Evolutionary conservation across 2,329 filamentous ascomycete genomes (phyloP), one percentile per base, ranked within the genome.

Genomic region (Ophiostoma quercus): DNA sequence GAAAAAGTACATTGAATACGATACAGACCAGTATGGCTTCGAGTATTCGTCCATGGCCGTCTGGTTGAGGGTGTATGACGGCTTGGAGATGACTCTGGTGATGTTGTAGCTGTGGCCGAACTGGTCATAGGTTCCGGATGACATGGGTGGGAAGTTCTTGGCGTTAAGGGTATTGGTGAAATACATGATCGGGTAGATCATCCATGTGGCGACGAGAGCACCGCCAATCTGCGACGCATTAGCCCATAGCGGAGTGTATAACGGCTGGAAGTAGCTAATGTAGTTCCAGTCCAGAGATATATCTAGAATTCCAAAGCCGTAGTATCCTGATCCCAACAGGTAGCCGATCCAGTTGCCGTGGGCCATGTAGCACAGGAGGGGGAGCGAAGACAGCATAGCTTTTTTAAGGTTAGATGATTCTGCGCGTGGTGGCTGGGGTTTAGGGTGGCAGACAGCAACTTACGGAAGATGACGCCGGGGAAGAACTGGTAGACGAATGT

Each of bases 221-320:
- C 79, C 79, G 0, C 80, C 80, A 32, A 81, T 76, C 29, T 77
- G 73, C 0, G 75, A 76, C 74, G 81, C 83, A 29, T 77, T 75
- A 3, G 79, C 70, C 1, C 78, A 80, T 16, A 79, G 74, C 0
- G 81, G 74, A 51, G 43, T 74, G 66, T 32, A 79, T 4, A 76
- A 71, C 0, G 80, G 81, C 67, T 77, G 76, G 73, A 77, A 80
- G 5, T 82, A 71, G 12, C 68, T 65, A 67, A 82, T 78, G 70
- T 82, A 82, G 71, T 81, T 78, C 79, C 81, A 83, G 71, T 83
- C 81, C 39, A 83, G 79, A 7, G 77, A 80, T 32, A 81, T 63
- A 7, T 73, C 77, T 12, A 82, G 75, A 6, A 82, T 74, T 0
- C 81, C 81, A 2, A 83, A 74, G n/a, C 81, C 81, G 71, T 83